Conservation (phyloP, 78 protist genomes). For the Chrysochromulina tobinii region DNA sequence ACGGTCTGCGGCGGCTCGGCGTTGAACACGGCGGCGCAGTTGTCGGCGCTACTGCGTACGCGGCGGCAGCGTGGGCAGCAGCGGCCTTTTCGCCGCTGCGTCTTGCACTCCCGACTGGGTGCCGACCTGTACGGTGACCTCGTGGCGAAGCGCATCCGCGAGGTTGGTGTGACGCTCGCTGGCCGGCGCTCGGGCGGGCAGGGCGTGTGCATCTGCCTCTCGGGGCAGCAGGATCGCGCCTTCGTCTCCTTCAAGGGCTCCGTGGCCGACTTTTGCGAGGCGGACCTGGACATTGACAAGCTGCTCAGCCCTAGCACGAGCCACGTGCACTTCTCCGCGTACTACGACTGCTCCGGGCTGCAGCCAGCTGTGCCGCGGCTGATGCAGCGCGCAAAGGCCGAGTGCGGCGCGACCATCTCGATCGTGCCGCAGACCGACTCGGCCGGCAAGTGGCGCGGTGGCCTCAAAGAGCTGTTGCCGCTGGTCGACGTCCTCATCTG, state of each 20-base stretch:
- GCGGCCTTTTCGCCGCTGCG: background rate
- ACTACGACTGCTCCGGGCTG: background rate
- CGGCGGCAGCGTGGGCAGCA: background rate
- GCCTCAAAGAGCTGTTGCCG: background rate
- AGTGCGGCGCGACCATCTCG: background rate
- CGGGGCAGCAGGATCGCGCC: background rate
- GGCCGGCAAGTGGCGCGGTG: background rate
- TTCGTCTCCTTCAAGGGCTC: background rate
- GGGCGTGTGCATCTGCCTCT: conserved; percentile 8
- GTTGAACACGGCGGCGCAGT: background rate
- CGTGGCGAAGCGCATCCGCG: background rate
- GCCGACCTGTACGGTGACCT: background rate
- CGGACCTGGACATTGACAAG: background rate
- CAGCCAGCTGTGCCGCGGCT: background rate
- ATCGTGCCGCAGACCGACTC: background rate
- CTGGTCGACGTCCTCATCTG: background rate
- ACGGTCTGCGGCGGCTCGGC: background rate
- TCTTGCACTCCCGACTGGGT: background rate
- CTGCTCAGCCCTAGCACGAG: background rate
- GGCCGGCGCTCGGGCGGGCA: background rate
- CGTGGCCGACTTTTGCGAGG: background rate
- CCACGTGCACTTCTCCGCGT: background rate
- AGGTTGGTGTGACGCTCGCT: background rate
- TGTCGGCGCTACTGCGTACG: background rate
- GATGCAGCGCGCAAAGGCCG: background rate